These are phyloP conservation scores for Dipteronia dyeriana DNA, from an alignment of 345 rosid species.

Conservation along the genomic window DNA sequence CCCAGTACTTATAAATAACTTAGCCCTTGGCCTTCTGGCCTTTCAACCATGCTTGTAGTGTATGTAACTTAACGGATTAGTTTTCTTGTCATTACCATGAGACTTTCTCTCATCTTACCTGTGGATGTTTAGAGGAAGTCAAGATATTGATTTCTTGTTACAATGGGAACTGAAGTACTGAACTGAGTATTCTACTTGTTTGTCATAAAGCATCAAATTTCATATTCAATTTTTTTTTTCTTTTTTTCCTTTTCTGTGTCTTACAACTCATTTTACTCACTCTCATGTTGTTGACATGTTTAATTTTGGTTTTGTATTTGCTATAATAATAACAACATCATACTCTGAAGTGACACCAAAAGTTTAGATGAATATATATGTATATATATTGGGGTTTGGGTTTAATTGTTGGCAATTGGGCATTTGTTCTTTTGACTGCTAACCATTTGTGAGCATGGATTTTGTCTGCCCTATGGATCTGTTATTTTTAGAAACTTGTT, in stretches of 20 bases:
- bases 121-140: no score
- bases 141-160: no score
- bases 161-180: no score
- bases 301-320: background rate
- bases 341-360: background rate
- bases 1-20: background rate
- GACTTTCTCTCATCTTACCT: background rate
- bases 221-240: background rate
- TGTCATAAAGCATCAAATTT: background rate
- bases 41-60: background rate
- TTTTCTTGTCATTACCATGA: background rate
- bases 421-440: background rate
- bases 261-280: background rate
- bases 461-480: background rate
- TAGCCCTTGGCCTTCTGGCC: background rate
- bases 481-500: background rate
- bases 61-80: background rate
- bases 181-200: background rate
- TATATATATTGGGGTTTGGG: background rate
- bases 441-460: background rate
- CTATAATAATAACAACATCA: background rate
- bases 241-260: background rate
- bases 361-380: background rate
- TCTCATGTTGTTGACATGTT: background rate
- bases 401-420: background rate